phyloP scores from a whole-genome alignment of 2,329 filamentous ascomycete genomes.

The Botryotinia narcissicola region DNA sequence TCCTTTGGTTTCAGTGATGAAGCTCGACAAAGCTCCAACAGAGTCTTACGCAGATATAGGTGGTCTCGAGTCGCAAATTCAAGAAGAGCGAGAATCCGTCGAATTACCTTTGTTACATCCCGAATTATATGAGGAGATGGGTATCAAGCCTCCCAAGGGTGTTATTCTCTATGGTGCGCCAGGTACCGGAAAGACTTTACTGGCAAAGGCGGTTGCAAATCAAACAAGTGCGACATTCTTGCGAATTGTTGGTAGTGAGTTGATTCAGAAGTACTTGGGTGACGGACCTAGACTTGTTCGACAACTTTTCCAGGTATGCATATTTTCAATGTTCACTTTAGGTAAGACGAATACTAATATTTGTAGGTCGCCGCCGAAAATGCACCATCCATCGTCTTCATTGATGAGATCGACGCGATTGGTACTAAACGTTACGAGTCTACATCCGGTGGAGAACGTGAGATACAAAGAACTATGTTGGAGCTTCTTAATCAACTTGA shows the following conservation, averaged over 20 bases:
- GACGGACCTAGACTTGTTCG: slow-evolving; percentile 92
- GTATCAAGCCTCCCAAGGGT: slow-evolving; percentile 98
- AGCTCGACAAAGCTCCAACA: slow-evolving; percentile 96
- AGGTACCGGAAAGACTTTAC: slow-evolving; percentile 91
- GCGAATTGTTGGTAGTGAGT: slow-evolving; percentile 91
- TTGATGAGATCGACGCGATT: slow-evolving; percentile 98
- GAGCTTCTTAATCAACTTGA: slow-evolving; percentile 98
- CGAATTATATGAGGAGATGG: slow-evolving; percentile 99
- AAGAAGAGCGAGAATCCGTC: slow-evolving; percentile 96
- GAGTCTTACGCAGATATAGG: slow-evolving; percentile 99
- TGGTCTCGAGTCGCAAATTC: slow-evolving; percentile 90
- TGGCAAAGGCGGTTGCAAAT: slow-evolving; percentile 97
- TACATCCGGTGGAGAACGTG: slow-evolving; percentile 92
- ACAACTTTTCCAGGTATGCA: slow-evolving; percentile 80
- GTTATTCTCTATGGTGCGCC: slow-evolving; percentile 98
- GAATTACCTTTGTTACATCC: slow-evolving; percentile 93
- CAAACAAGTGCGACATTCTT: slow-evolving; percentile 98
- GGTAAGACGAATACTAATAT: slow-evolving; percentile 21
- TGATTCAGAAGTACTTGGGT: slow-evolving; percentile 98
- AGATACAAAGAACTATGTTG: slow-evolving; percentile 98
- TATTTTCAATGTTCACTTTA: not conserved
- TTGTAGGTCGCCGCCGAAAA: slow-evolving; percentile 86
- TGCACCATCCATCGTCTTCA: slow-evolving; percentile 95
- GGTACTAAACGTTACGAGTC: slow-evolving; percentile 99
- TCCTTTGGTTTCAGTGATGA: slow-evolving; percentile 96